phyloP scores from a whole-genome alignment of 164 flowering plant genomes.

The Sextonia rubra region DNA sequence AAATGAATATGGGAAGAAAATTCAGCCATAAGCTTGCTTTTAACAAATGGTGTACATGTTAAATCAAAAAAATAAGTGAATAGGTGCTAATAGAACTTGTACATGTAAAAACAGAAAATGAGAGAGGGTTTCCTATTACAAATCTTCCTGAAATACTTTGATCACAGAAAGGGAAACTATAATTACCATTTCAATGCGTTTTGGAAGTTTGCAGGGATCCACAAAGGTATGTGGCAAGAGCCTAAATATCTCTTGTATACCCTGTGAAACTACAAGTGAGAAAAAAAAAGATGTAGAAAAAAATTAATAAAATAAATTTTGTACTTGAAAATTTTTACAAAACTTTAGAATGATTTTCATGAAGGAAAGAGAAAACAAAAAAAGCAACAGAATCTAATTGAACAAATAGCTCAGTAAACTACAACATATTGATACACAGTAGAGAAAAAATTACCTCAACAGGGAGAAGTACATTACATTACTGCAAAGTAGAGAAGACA shows the following conservation, averaged over 20 bases:
- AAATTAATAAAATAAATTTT: not conserved
- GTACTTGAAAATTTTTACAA: too few relatives aligned
- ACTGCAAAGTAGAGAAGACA: too few relatives aligned
- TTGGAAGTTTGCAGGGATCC: slow-evolving; percentile 73
- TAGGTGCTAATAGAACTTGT: not conserved
- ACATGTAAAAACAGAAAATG: not conserved
- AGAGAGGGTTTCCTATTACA: not conserved
- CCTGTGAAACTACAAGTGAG: slow-evolving; percentile 66
- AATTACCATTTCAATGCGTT: slow-evolving; percentile 52
- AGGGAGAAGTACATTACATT: too few relatives aligned
- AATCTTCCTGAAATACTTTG: not conserved
- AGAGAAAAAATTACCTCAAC: too few relatives aligned
- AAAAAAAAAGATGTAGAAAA: slow-evolving; percentile 3
- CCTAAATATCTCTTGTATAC: slow-evolving; percentile 94
- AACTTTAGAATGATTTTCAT: too few relatives aligned
- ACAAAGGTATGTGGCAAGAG: slow-evolving; percentile 96
- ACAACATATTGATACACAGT: too few relatives aligned
- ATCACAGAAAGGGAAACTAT: not conserved
- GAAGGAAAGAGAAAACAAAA: too few relatives aligned
- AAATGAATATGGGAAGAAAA: not conserved
- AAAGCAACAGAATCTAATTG: too few relatives aligned
- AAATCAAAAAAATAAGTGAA: not conserved
- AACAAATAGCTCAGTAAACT: too few relatives aligned
- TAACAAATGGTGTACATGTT: not conserved
- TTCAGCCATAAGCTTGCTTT: not conserved